Percentiles rank a stretch among this genome's conserved stretches.
Evolutionary conservation across 352 stramenopile genomes (phyloP).

Genomic region (Globisporangium mamillatum): DNA sequence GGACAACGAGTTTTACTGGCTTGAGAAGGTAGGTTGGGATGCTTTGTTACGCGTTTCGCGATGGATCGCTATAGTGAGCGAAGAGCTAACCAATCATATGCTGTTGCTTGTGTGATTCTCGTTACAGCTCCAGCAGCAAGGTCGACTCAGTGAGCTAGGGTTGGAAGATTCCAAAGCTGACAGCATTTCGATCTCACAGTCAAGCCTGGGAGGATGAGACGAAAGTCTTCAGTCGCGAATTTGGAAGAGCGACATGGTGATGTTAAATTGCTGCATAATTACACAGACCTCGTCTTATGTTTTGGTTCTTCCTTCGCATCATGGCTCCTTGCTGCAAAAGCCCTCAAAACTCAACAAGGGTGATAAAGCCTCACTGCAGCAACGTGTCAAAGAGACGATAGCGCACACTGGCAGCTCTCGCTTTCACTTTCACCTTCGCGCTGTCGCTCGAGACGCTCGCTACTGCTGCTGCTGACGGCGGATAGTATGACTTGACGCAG

Average conservation of each 20-base stretch:
- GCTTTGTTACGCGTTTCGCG: neutral
- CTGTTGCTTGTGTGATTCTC: neutral
- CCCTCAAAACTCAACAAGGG: neutral
- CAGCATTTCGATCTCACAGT: conserved; percentile 55
- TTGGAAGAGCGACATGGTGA: neutral
- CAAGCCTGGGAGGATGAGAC: conserved; percentile 30
- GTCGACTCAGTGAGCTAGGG: conserved; percentile 40
- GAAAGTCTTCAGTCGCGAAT: neutral
- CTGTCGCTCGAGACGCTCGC: conserved; percentile 6
- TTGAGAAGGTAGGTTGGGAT: conserved; percentile 68
- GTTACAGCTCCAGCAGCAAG: conserved; percentile 61
- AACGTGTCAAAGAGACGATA: conserved; percentile 73
- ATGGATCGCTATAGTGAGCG: neutral
- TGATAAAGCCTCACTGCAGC: conserved; percentile 25
- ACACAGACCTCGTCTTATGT: conserved; percentile 1
- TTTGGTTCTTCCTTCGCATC: neutral
- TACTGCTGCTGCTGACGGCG: conserved; percentile 15
- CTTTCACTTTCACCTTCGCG: neutral
- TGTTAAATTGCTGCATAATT: conserved; percentile 3
- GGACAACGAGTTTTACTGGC: conserved; percentile 88
- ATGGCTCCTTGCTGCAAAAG: neutral
- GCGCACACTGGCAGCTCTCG: conserved; percentile 29
- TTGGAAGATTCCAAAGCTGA: conserved; percentile 34
- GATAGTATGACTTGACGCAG: conserved; percentile 70
- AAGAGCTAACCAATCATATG: conserved; percentile 7